phyloP scores from a whole-genome alignment of 257 asterid species.

The Mitragyna speciosa region DNA sequence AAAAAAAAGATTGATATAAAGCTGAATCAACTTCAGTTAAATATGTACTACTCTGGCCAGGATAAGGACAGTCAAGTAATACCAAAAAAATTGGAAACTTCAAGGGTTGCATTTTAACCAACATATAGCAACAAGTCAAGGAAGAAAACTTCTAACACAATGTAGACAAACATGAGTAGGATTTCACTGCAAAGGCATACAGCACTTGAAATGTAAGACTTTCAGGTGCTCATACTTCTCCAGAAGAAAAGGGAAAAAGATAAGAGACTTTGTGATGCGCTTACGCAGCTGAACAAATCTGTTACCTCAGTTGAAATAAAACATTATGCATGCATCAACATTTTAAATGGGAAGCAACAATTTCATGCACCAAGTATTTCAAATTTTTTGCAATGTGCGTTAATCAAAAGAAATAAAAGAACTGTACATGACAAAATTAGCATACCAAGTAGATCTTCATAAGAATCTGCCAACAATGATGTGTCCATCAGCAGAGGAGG shows the following conservation, averaged over 20 bases:
- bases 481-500: constrained; percentile 92
- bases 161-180: not conserved
- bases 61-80: not conserved
- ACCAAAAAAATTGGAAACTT: not conserved
- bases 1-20: not conserved
- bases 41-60: not conserved
- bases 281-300: not conserved
- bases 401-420: constrained; percentile 1
- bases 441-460: constrained; percentile 97
- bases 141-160: not conserved
- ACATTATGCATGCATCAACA: not conserved
- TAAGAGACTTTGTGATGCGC: not conserved
- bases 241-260: not conserved
- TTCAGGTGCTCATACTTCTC: not conserved
- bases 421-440: constrained; percentile 9
- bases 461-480: constrained; percentile 69
- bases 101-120: not conserved
- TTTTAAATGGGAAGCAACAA: not conserved
- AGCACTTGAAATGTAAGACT: not conserved
- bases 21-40: not conserved
- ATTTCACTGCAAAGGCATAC: not conserved
- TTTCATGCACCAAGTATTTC: not conserved
- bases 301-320: not conserved
- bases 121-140: not conserved
- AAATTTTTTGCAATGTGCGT: not conserved